Conservation (phyloP, 169 alveolate species). For the Plasmodium coatneyi region DNA sequence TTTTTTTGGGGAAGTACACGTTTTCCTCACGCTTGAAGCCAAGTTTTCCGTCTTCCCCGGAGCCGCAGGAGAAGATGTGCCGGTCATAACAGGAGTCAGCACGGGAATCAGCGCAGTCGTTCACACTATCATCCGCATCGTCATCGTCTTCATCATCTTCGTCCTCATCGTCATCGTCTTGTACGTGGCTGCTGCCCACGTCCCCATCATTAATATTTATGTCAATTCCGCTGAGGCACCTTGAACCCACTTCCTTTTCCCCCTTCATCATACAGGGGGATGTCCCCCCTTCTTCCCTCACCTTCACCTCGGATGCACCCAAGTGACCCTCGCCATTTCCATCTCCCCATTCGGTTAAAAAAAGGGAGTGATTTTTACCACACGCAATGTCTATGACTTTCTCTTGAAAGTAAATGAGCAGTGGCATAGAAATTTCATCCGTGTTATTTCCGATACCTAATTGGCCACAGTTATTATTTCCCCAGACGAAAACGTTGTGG, state of each 20-base stretch:
- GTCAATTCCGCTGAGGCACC: constrained; percentile 11
- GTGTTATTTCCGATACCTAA: constrained; percentile 85
- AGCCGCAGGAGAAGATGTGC: constrained; percentile 33
- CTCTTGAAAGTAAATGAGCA: constrained; percentile 61
- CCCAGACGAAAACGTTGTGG: constrained; percentile 95
- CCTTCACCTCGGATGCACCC: background rate
- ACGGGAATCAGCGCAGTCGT: background rate
- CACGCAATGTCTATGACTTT: constrained; percentile 64
- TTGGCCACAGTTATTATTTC: constrained; percentile 94
- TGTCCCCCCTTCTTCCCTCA: background rate
- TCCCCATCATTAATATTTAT: constrained; percentile 45
- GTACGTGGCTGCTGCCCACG: background rate
- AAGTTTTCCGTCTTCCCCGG: constrained; percentile 44
- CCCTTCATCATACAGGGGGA: background rate
- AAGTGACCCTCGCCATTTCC: background rate
- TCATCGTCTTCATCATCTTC: background rate
- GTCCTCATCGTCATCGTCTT: background rate
- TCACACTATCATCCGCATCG: background rate
- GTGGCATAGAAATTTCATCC: constrained; percentile 52
- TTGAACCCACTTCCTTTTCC: background rate
- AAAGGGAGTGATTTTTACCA: constrained; percentile 57
- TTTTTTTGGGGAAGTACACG: constrained; percentile 52
- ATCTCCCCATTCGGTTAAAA: constrained; percentile 54
- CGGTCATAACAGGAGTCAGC: background rate
- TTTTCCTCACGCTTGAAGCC: constrained; percentile 48